Conservation (phyloP, 768 basidiomycete genomes). For the Suillus hirtellus region DNA sequence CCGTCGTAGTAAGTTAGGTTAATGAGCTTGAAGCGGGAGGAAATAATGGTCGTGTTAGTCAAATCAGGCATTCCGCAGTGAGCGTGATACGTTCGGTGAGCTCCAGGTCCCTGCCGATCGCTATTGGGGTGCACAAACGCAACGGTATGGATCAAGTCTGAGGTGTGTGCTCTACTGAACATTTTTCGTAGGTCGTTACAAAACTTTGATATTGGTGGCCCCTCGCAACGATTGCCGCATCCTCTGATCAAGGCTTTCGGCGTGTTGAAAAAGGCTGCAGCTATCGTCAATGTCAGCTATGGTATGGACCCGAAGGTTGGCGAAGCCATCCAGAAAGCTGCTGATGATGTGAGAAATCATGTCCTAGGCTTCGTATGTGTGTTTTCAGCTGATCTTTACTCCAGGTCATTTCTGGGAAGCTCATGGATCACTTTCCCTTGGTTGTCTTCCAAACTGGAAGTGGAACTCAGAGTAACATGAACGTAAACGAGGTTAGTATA, state of each 20-base stretch:
- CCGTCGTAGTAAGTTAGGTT: constrained; percentile 37
- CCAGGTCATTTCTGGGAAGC: constrained; percentile 93
- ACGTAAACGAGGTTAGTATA: constrained; percentile 81
- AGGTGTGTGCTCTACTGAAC: constrained; percentile 14
- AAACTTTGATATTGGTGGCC: constrained; percentile 98
- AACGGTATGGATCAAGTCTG: constrained; percentile 54
- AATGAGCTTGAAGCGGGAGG: neutral
- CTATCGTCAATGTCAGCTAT: constrained; percentile 85
- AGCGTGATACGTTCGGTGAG: constrained; percentile 95
- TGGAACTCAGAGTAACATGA: constrained; percentile 99
- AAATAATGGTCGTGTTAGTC: constrained; percentile 29
- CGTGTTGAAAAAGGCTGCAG: constrained; percentile 95
- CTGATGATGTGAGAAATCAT: constrained; percentile 74
- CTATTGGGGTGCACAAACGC: constrained; percentile 99
- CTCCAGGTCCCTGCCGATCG: constrained; percentile 83
- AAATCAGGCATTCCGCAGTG: constrained; percentile 64
- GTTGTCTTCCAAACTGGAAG: constrained; percentile 99
- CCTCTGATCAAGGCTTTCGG: constrained; percentile 99
- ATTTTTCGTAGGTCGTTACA: constrained; percentile 68
- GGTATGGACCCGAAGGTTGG: constrained; percentile 88
- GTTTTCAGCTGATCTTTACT: constrained; percentile 8
- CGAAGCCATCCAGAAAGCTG: constrained; percentile 86
- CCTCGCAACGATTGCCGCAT: constrained; percentile 86
- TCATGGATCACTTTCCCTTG: constrained; percentile 94
- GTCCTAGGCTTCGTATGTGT: neutral